phyloP scores from a whole-genome alignment of 148 eudicot genomes.

The Silene latifolia region DNA sequence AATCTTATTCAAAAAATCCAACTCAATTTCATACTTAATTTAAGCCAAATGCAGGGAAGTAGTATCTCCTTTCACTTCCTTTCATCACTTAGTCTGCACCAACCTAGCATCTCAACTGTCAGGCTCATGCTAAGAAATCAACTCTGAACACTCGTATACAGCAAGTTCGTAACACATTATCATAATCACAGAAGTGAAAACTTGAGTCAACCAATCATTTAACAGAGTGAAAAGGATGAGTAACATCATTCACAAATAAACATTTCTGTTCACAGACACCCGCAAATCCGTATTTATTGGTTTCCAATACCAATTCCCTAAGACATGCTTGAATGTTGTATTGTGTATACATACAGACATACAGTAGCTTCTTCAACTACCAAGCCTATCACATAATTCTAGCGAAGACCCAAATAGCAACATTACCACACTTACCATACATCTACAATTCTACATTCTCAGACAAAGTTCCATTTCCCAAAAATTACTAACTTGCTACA shows the following conservation, averaged over 20 bases:
- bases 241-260: no score
- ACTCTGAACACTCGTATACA: background rate
- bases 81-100: background rate
- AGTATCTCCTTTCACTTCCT: background rate
- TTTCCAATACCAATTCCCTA: no score
- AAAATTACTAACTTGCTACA: background rate
- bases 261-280: no score
- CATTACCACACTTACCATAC: background rate
- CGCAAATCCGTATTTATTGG: no score
- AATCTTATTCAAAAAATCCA: no score
- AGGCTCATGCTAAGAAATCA: background rate
- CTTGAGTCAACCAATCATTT: background rate
- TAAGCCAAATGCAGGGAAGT: no score
- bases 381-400: background rate
- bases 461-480: background rate
- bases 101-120: background rate
- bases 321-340: background rate
- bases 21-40: no score
- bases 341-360: no score
- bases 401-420: background rate
- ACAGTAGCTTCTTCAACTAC: background rate
- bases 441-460: background rate
- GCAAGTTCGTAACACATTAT: background rate
- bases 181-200: background rate
- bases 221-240: background rate